Conservation (phyloP, 352 stramenopile genomes). For the Phytopythium delawarense region DNA sequence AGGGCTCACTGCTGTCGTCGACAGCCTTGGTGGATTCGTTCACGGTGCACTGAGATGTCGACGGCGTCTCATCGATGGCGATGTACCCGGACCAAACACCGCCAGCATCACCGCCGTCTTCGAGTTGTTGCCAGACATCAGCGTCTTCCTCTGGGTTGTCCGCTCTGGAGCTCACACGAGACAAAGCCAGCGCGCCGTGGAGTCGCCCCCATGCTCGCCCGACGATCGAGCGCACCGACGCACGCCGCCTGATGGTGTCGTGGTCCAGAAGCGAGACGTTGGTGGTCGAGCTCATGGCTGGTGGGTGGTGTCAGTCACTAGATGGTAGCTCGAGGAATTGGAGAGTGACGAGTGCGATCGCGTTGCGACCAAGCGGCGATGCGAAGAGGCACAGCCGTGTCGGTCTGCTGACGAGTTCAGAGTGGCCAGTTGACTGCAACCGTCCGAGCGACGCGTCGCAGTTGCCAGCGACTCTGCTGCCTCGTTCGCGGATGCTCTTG, state of each 20-base stretch:
- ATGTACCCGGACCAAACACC: background rate
- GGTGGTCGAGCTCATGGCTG: background rate
- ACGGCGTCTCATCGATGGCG: background rate
- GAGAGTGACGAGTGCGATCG: background rate
- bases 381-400: background rate
- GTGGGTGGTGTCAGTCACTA: background rate
- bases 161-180: background rate
- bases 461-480: background rate
- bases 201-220: constrained; percentile 2
- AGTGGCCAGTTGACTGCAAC: background rate
- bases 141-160: background rate
- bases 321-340: background rate
- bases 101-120: background rate
- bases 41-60: background rate
- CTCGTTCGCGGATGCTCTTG: background rate
- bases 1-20: background rate
- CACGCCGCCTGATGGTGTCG: background rate
- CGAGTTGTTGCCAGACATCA: background rate
- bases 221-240: background rate
- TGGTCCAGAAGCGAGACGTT: background rate
- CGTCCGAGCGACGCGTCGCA: background rate
- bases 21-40: background rate
- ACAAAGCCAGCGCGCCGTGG: background rate
- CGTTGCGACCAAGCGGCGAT: too few species aligned
- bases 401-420: background rate